Evolutionary conservation across 2,329 filamentous ascomycete species (phyloP), one percentile per base, ranked within the genome.

Genomic region (Chaetomium sp.): DNA sequence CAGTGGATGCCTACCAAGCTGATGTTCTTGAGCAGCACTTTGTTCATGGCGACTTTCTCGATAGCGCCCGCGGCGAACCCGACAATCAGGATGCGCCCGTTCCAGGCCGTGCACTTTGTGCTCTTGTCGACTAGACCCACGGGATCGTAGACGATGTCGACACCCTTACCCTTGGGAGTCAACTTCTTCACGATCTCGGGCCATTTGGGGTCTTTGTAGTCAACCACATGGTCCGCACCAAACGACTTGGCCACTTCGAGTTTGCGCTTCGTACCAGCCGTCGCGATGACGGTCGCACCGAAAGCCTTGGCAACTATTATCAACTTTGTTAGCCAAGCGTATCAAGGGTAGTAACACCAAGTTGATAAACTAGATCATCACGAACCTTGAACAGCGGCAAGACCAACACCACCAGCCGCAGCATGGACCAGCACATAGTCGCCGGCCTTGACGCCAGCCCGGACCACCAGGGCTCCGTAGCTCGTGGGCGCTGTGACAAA

Each of bases 61-160:
- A 96, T 96, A 50, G 77, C 78, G 0, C 89, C 89, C 0, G 85
- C 88, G 0, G 91, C 91, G 68, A 96, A 97, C 0, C 92, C 92
- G 62, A 97, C 86, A 5, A 97, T 84, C 44, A 96, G 74, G 54
- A 97, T 79, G 10, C 91, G 81, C 1, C 89, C 92, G 70, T 96
- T 96, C 91, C 91, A 97, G 3, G 90, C 88, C 3, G 87, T 89
- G 74, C 92, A 96, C 73, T 95, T 96, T 63, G 91, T 88, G 63
- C 86, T 90, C 68, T 84, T 80, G 62, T 95, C 90, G 49, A 96
- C 89, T 68, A 96, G 74, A 1, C 92, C 92, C 1, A 97, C 92
- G 10, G 92, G 91, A 70, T 97, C 92, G 74, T 90, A 97, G 27
- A 97, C 91, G 51, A 97, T 89, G 71, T 97, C 91, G 14, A 96